Conservation (phyloP, 129 eudicot species). For the carrot (Daucus carota) region DH1_v3.0 NC_030381.2:3286501-3287000, state of each 20-base stretch:
- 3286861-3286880: not conserved
- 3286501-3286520: constrained; percentile 87
- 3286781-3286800: not conserved
- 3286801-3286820: not conserved
- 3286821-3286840: not conserved
- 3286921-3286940: not conserved
- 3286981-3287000: constrained; percentile 41
- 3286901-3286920: not conserved
- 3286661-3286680: constrained; percentile 37
- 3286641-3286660: constrained; percentile 48
- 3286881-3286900: not conserved
- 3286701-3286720: constrained; percentile 74
- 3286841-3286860: not conserved
- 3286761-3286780: constrained; percentile 63
- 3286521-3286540: constrained; percentile 92
- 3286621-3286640: constrained; percentile 40
- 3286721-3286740: constrained; percentile 85
- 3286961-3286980: constrained; percentile 27
- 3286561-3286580: constrained; percentile 35
- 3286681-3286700: constrained; percentile 42
- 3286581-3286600: constrained; percentile 81
- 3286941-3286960: not conserved
- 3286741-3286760: constrained; percentile 92
- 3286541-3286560: constrained; percentile 38
- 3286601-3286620: constrained; percentile 57